These are phyloP conservation scores for Phytopythium ostracodes DNA, from an alignment of 352 stramenopile genomes.

Conservation along the genomic window DNA sequence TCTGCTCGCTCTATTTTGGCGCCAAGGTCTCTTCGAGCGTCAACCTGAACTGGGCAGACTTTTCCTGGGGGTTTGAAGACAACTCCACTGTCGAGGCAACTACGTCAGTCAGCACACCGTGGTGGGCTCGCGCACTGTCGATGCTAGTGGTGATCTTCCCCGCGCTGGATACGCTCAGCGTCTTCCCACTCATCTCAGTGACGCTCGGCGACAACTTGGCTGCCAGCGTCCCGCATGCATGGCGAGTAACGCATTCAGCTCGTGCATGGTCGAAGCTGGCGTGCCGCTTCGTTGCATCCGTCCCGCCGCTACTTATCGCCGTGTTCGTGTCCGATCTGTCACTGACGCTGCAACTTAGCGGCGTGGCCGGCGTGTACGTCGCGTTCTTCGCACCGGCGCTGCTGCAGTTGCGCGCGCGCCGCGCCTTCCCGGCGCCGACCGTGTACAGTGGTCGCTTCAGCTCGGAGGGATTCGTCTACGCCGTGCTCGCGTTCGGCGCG, in stretches of 20 bases:
- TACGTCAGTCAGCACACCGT: slow-evolving; percentile 22
- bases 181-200: slow-evolving; percentile 91
- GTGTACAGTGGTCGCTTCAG: slow-evolving; percentile 74
- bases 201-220: slow-evolving; percentile 90
- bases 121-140: slow-evolving; percentile 61
- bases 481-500: slow-evolving; percentile 58
- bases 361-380: slow-evolving; percentile 74
- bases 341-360: slow-evolving; percentile 84
- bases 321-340: slow-evolving; percentile 83
- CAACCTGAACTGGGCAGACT: slow-evolving; percentile 91
- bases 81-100: slow-evolving; percentile 7
- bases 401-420: slow-evolving; percentile 51
- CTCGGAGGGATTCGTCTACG: slow-evolving; percentile 43
- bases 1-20: slow-evolving; percentile 86
- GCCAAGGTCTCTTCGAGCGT: slow-evolving; percentile 71
- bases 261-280: slow-evolving; percentile 62
- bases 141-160: slow-evolving; percentile 88
- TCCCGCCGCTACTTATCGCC: slow-evolving; percentile 77
- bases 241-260: slow-evolving; percentile 21
- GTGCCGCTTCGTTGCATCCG: slow-evolving; percentile 69
- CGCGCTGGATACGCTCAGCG: slow-evolving; percentile 85
- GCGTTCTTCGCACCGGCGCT: slow-evolving; percentile 77
- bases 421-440: slow-evolving; percentile 41
- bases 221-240: slow-evolving; percentile 43
- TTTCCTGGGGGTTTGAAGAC: slow-evolving; percentile 69